These are phyloP conservation scores for Colletotrichum musae DNA, from an alignment of 2,329 filamentous ascomycete genomes.

Conservation along the genomic window DNA sequence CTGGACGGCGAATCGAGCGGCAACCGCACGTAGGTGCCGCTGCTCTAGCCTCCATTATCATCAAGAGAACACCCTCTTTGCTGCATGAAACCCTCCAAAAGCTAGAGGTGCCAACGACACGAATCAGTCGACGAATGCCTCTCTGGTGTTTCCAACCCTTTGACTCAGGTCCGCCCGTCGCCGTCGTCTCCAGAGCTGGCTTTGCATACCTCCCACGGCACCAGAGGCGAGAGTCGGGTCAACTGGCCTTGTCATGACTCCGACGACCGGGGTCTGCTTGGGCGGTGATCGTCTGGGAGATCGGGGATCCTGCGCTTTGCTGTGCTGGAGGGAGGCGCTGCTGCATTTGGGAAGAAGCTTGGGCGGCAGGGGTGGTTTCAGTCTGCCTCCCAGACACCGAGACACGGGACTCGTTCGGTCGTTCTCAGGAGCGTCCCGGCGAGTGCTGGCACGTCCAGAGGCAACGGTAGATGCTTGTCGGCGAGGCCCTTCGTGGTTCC, in stretches of 20 bases:
- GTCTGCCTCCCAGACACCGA: slow-evolving; percentile 28
- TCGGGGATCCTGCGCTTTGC: slow-evolving; percentile 17
- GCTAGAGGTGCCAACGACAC: slow-evolving; percentile 31
- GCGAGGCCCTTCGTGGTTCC: not conserved
- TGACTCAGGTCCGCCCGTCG: slow-evolving; percentile 25
- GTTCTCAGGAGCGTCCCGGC: not conserved
- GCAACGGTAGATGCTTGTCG: not conserved
- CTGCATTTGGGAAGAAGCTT: slow-evolving; percentile 37
- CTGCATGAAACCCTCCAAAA: slow-evolving; percentile 40
- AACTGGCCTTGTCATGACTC: slow-evolving; percentile 36
- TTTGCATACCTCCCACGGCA: not conserved
- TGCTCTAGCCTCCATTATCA: not conserved
- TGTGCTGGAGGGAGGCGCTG: not conserved
- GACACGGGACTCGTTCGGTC: slow-evolving; percentile 12
- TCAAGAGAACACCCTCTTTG: slow-evolving; percentile 36
- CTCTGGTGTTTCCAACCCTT: slow-evolving; percentile 25
- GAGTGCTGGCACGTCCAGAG: no score
- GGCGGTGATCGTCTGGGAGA: slow-evolving; percentile 28
- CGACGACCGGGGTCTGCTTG: slow-evolving; percentile 33
- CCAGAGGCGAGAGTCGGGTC: slow-evolving; percentile 25
- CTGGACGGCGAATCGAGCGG: slow-evolving; percentile 8
- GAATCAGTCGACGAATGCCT: slow-evolving; percentile 31
- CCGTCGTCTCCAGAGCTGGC: slow-evolving; percentile 12
- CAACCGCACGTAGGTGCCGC: slow-evolving; percentile 1
- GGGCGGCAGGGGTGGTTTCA: slow-evolving; percentile 33